A percentile compares a stretch with the other conserved stretches of the same genome.
Conservation (phyloP, 1,139 yeast genomes). For the Candida sp. region DNA sequence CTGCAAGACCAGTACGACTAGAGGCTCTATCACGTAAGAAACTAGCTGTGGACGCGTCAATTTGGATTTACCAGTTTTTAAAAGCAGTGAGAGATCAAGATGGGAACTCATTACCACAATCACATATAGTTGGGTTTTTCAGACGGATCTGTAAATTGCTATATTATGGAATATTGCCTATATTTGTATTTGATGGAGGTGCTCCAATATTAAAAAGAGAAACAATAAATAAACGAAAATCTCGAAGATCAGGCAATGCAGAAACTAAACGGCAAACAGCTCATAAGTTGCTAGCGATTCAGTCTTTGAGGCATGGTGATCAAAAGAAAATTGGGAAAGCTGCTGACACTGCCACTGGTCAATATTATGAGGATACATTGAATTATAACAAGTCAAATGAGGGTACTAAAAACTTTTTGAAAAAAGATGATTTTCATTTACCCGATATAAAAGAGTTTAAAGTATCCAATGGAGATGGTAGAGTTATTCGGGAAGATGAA, state of each 20-base stretch:
- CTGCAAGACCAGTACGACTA: constrained; percentile 85
- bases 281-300: constrained; percentile 73
- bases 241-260: constrained; percentile 69
- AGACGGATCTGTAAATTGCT: constrained; percentile 88
- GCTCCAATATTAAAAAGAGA: constrained; percentile 83
- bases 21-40: constrained; percentile 76
- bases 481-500: constrained; percentile 75
- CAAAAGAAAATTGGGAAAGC: too few relatives aligned
- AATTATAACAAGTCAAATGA: constrained; percentile 8
- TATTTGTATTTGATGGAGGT: constrained; percentile 97
- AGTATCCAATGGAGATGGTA: constrained; percentile 50
- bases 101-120: constrained; percentile 73
- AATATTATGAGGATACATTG: constrained; percentile 3
- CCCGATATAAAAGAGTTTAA: constrained; percentile 55
- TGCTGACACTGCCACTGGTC: background rate
- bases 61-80: constrained; percentile 96
- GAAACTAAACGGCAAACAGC: constrained; percentile 77
- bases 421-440: constrained; percentile 79
- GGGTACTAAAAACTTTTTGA: constrained; percentile 17
- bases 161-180: constrained; percentile 86
- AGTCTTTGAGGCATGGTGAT: constrained; percentile 61
- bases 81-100: constrained; percentile 90
- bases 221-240: constrained; percentile 69
- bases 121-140: constrained; percentile 93
- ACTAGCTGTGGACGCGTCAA: constrained; percentile 96